Evolutionary conservation across 2,329 filamentous ascomycete species (phyloP).

Genomic region (Fusarium nanum): DNA sequence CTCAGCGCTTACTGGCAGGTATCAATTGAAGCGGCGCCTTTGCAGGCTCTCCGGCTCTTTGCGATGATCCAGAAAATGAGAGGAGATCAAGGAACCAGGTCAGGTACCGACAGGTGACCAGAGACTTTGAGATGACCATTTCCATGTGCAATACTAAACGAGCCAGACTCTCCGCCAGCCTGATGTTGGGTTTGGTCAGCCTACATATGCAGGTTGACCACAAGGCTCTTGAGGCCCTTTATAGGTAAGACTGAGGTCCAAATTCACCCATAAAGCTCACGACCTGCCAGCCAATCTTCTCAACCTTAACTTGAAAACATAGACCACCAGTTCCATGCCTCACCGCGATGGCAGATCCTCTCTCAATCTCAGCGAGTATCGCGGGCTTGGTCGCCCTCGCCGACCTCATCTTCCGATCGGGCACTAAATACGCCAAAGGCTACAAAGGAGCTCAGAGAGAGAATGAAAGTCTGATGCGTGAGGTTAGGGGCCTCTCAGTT

Average conservation of each 20-base stretch:
- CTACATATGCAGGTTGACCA: not conserved
- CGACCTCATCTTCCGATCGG: not conserved
- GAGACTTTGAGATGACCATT: not conserved
- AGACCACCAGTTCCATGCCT: not conserved
- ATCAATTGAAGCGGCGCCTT: too few relatives aligned
- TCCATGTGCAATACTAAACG: too few relatives aligned
- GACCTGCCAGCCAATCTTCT: too few relatives aligned
- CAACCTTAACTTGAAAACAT: accelerated
- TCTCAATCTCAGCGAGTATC: not conserved
- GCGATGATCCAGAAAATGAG: too few relatives aligned
- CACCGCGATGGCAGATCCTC: not conserved
- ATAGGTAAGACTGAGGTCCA: accelerated
- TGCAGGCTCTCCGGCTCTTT: too few relatives aligned
- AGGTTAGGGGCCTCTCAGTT: not conserved
- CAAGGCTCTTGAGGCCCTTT: not conserved
- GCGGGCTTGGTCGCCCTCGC: not conserved
- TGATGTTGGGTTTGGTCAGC: not conserved
- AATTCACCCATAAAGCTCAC: accelerated
- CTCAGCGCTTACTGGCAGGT: not conserved
- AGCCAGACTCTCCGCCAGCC: not conserved
- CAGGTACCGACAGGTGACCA: not conserved
- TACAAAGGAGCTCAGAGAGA: not conserved
- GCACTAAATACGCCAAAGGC: not conserved
- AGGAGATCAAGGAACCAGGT: too few relatives aligned
- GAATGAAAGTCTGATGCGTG: not conserved